Percentiles rank a stretch among this genome's conserved stretches.
Conservation (phyloP, 352 stramenopile genomes). For the Pythium utonaiense region DNA sequence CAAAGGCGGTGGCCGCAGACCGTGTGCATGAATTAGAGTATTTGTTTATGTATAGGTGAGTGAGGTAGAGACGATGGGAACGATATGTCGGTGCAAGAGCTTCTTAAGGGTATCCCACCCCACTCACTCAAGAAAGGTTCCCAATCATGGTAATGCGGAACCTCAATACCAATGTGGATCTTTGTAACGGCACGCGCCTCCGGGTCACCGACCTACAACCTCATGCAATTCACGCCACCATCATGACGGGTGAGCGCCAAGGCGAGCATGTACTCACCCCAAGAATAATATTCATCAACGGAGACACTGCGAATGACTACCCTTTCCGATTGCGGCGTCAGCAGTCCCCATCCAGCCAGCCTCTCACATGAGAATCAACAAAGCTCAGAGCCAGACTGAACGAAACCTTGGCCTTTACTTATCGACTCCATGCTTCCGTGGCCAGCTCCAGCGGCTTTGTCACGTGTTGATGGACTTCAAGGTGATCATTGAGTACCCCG, state of each 20-base stretch:
- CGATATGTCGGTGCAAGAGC: too few species aligned
- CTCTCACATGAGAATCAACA: constrained; percentile 26
- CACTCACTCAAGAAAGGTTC: constrained; percentile 27
- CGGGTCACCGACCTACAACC: constrained; percentile 10
- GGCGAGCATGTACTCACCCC: constrained; percentile 21
- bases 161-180: constrained; percentile 21
- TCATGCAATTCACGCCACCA: constrained; percentile 26
- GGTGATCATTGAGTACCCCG: constrained; percentile 1
- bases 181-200: constrained; percentile 25
- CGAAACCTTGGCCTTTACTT: constrained; percentile 21
- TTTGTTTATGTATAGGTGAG: too few species aligned
- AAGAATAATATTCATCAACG: constrained; percentile 20
- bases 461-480: constrained; percentile 19
- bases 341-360: constrained; percentile 13
- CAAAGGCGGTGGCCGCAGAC: too few species aligned
- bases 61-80: too few species aligned
- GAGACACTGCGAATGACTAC: constrained; percentile 13
- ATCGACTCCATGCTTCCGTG: constrained; percentile 14
- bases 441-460: constrained; percentile 17
- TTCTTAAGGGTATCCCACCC: constrained; percentile 26
- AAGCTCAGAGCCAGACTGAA: constrained; percentile 21
- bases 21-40: too few species aligned
- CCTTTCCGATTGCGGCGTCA: constrained; percentile 21
- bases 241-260: constrained; percentile 23
- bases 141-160: constrained; percentile 33